Evolutionary conservation across 768 basidiomycete genomes (phyloP), one percentile per base, ranked within the genome.

Genomic region (Leucosporidium scottii): DNA sequence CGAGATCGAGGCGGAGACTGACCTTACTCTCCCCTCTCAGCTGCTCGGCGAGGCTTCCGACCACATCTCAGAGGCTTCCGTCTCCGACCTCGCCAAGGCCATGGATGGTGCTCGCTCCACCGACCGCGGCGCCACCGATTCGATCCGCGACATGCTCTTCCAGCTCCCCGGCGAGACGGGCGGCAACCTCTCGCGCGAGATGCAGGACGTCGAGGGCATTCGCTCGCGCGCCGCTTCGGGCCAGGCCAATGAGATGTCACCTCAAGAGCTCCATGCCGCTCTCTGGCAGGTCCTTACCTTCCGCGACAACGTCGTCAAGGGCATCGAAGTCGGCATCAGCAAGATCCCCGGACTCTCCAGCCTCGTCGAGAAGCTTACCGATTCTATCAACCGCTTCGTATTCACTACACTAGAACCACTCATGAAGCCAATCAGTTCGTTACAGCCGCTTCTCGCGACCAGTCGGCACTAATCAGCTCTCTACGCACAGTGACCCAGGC

Each of bases 221-320:
- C 79, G 88, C 20, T 83, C 84, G 0, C 72, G 75, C 57, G 79
- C 81, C n/a, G 85, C 85, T 0, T 88, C 86, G 77, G 80, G 82
- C 20, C 76, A 80, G 61, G 89, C 92, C 0, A 85, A 86, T 68
- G 84, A 89, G 23, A 90, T 97, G 91, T 85, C 80, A 61, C 91
- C 93, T 5, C 90, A 93, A 78, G 91, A 97, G 77, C 73, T 94
- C 59, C 90, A 93, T 77, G 79, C 84, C 2, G 85, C 86, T 4
- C 79, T 93, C 27, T 93, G 91, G 91, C 85, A 90, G 79, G 85
- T 94, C 9, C 77, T 97, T 76, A 85, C 82, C 31, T 93, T 93
- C 79, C 82, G 91, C 59, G 92, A 94, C 79, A 85, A 85, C 8
- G 84, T 81, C 64, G 76, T 85, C 74, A 93, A 92, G 82, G 87